phyloP scores from a whole-genome alignment of 176 grass and related monocot genomes.

The Otatea glauca region DNA sequence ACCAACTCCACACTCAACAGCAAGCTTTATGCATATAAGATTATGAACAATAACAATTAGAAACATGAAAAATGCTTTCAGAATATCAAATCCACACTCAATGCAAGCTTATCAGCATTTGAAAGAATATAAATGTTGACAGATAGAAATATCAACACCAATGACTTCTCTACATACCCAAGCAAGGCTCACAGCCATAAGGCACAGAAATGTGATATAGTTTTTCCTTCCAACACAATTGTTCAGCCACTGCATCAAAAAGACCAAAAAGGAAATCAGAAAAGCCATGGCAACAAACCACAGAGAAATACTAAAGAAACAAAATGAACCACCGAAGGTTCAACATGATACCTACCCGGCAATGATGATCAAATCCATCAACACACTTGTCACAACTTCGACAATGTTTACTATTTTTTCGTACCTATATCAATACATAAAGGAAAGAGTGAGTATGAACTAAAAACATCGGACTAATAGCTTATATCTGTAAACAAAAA shows the following conservation, averaged over 20 bases:
- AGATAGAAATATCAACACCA: slow-evolving; percentile 23
- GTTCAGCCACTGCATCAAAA: slow-evolving; percentile 87
- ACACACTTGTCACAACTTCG: slow-evolving; percentile 98
- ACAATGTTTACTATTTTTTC: slow-evolving; percentile 91
- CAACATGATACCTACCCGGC: slow-evolving; percentile 75
- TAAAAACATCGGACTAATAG: not conserved
- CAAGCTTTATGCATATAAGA: slow-evolving; percentile 52
- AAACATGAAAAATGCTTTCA: slow-evolving; percentile 36
- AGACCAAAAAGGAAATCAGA: slow-evolving; percentile 22
- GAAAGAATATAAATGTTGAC: not conserved
- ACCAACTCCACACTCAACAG: slow-evolving; percentile 83
- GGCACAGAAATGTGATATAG: slow-evolving; percentile 81
- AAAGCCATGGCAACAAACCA: slow-evolving; percentile 15
- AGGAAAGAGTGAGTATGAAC: slow-evolving; percentile 17
- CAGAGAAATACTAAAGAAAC: not conserved
- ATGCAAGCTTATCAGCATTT: slow-evolving; percentile 26
- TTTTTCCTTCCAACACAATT: slow-evolving; percentile 99
- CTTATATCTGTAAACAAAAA: slow-evolving; percentile 30
- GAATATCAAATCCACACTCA: slow-evolving; percentile 51
- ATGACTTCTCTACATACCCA: slow-evolving; percentile 68
- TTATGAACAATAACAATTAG: slow-evolving; percentile 32
- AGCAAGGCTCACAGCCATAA: slow-evolving; percentile 84
- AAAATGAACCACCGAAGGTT: slow-evolving; percentile 26
- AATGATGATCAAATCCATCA: slow-evolving; percentile 99
- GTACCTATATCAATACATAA: slow-evolving; percentile 62